phyloP scores from a whole-genome alignment of 495 filamentous ascomycete species.

The Tuber microsphaerosporum region DNA sequence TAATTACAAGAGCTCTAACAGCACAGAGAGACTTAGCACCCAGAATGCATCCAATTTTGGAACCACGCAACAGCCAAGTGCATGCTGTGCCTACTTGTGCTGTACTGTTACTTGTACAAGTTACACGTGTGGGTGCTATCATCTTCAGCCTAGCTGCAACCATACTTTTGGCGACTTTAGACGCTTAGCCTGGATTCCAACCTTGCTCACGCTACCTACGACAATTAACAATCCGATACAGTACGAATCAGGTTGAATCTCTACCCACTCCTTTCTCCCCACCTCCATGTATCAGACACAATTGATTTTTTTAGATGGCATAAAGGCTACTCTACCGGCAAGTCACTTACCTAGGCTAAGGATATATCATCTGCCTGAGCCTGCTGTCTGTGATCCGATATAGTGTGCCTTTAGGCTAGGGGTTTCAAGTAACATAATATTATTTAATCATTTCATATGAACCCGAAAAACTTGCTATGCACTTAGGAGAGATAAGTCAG shows the following conservation, averaged over 20 bases:
- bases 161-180: neutral
- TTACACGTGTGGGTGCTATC: neutral
- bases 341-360: neutral
- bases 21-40: neutral
- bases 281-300: neutral
- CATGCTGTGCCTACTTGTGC: neutral
- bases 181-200: neutral
- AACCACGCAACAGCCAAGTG: neutral
- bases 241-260: neutral
- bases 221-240: neutral
- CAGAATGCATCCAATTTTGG: neutral
- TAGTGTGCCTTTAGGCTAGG: neutral
- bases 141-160: neutral
- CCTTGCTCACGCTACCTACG: neutral
- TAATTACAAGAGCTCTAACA: neutral
- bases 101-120: neutral
- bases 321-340: neutral
- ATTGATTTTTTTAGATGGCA: neutral
- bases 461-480: neutral
- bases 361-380: neutral
- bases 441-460: neutral
- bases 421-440: neutral
- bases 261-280: neutral
- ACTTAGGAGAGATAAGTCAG: neutral
- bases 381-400: neutral